Base-by-base conservation (phyloP, 805 yeast species). In the Cyberlindnera petersonii region DNA sequence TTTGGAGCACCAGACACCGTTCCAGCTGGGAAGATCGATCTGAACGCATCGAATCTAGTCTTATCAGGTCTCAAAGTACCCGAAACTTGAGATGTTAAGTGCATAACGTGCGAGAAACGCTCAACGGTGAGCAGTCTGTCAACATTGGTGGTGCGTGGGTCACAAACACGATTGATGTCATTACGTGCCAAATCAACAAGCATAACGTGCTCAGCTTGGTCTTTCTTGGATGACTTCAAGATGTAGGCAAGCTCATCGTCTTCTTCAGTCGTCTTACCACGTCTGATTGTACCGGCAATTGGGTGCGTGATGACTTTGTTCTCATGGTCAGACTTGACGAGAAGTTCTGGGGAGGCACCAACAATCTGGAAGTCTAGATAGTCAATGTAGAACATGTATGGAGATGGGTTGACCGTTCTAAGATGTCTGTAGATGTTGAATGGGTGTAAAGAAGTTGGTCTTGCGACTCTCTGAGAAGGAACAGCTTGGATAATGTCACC, bases 1-100 rank as follows among this genome's bases (percentile, higher is more conserved):
- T 93, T 93, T 40, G 99, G 99, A 3, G 99, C 98, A 27, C 99
- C 99, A 40, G 94, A 82, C 10, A 91, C 98, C 2, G 99, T 93
- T 31, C 99, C 99, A 1, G 98, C 98, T 16, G 99, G 99, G 79
- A 93, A 93, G 39, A 93, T 86, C 3, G 97, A 88, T 60, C 98
- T 77, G 66, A 93, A 88, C 0, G 98, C 98, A 66, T 93, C 99
- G 58, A 93, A 93, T 48, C 98, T 73, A 10, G 91, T 81, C 68
- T 86, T 82, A 43, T 75, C 97, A 0, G 69, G 64, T 58, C 99
- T 74, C 54, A 93, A 69, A 2, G 82, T 86, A 11, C 99, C 99
- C 45, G 94, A 82, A 16, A 91, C 97, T 63, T 91, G 94, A 3
- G 95, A 84, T 3, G 91, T 96, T 51, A 93, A 70, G 64, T 93